Base-by-base conservation (phyloP, 495 filamentous ascomycete genomes). In the Lasiosphaeriaceae sp. region DNA sequence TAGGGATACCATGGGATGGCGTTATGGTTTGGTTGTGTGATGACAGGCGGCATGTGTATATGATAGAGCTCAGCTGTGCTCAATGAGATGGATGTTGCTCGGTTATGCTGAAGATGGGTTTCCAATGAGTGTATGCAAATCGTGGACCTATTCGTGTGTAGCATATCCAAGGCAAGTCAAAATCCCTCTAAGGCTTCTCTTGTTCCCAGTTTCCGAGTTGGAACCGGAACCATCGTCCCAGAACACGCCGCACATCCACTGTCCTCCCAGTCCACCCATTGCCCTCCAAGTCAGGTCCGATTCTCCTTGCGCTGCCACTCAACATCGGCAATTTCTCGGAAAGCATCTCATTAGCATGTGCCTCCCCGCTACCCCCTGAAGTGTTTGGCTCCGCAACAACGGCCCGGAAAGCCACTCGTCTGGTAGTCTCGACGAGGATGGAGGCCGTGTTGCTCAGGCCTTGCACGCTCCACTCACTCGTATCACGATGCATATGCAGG, bases 401-500 rank as follows among this genome's bases (percentile, higher is more conserved):
- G 2, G 69, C 65, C 37, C 56, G 56, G 56, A 76, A 71, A 19
- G 64, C 64, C 16, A 58, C 49, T n/a, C 77, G 67, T 24, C 60
- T 57, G 1, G 86, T 84, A 8, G 83, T 76, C 61, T 95, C 91
- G 24, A 92, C 83, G 7, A 87, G 71, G 21, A 71, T 68, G 11
- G 91, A 81, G 16, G 89, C 74, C 5, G 86, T 89, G 63, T 84
- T 83, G 49, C 83, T 83, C 5, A 96, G 68, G 0, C 90, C 92
- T 67, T 96, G 91, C 0, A 86, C 90, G 44, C 88, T 92, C 78
- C 88, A 92, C 63, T 94, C 90, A 54, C 83, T 82, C 4, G 89
- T 92, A 24, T 77, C 70, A n/a, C 76, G 76, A 71, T 96, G 92
- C 35, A 90, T 68, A 26, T 75, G 70, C 11, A 95, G 62, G 46